Base-by-base conservation (phyloP, 352 stramenopile genomes). In the Globisporangium barbulae region DNA sequence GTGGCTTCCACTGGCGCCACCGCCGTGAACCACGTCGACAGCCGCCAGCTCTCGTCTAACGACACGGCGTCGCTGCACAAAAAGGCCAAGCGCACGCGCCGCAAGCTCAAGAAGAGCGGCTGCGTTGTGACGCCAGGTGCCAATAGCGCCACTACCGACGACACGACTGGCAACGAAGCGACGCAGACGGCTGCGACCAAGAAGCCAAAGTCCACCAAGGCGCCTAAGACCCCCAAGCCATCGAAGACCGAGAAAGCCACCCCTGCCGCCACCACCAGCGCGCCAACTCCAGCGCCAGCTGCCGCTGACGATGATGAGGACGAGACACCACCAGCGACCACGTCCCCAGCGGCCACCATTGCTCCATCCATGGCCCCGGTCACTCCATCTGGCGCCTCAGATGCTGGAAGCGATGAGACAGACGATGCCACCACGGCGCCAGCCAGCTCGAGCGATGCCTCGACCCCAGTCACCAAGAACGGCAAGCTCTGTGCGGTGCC, bases 401-500 rank as follows among this genome's bases (percentile, higher is more conserved):
- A 41, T 10, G 31, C 52, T 47, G 52, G 37, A 45, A 50, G 44
- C 44, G 39, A 22, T 10, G 41, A 22, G 17, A 33, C 25, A 8
- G 28, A 19, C 57, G 12, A 63, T 13, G n/a, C 42, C 41, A 65
- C 59, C 8, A 41, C 30, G 5, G 41, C 59, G 6, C 59, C 59
- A 37, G 33, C 48, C 21, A 42, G 28, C 54, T n/a, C 48, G 8
- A 33, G 33, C n/a, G 22, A 65, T 19, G 50, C 66, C 2, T 41
- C 72, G 5, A 55, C 61, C 10, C 33, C 66, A 5, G 62, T 31
- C 10, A 59, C 63, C 6, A 64, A 44, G 25, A 67, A 73, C 59
- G 65, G 64, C 19, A 75, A 77, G 56, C 73, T 88, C 6, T 88
- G 79, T 47, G 69, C 65, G 17, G 76, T 71, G 54, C 70, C 75